phyloP scores from a whole-genome alignment of 2,329 filamentous ascomycete genomes.

The Xylaria sp. region DNA sequence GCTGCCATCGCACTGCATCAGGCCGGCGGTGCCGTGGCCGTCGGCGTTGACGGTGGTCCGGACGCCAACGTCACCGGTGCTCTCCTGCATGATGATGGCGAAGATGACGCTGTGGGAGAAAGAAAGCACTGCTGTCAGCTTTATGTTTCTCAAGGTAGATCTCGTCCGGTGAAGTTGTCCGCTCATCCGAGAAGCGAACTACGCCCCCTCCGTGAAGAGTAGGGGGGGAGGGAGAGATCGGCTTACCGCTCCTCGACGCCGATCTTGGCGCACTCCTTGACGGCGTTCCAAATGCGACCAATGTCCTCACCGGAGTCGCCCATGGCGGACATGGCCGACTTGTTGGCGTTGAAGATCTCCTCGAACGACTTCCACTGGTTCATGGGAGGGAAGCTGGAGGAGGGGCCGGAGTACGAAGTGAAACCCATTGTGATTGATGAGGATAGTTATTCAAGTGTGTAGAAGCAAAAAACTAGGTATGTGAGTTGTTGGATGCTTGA shows the following conservation, averaged over 20 bases:
- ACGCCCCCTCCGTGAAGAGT: not conserved
- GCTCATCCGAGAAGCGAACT: not conserved
- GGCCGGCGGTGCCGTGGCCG: conserved; percentile 39
- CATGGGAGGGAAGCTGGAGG: conserved; percentile 38
- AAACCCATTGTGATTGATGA: conserved; percentile 22
- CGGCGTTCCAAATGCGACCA: conserved; percentile 39
- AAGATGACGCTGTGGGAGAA: conserved; percentile 39
- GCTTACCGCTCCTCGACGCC: conserved; percentile 37
- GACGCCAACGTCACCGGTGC: conserved; percentile 43
- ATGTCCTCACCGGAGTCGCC: conserved; percentile 39
- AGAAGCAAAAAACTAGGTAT: not conserved
- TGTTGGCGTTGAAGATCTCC: conserved; percentile 41
- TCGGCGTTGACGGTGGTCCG: conserved; percentile 40
- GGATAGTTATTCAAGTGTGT: conserved; percentile 1
- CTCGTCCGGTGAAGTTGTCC: too few relatives aligned
- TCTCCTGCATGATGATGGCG: conserved; percentile 47
- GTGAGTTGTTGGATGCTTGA: conserved; percentile 5
- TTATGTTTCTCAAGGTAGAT: too few relatives aligned
- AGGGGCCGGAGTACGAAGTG: conserved; percentile 28
- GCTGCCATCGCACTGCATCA: conserved; percentile 44
- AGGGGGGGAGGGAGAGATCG: not conserved
- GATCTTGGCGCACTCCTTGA: conserved; percentile 35
- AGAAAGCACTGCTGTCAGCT: conserved; percentile 17
- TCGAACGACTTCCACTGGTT: conserved; percentile 40
- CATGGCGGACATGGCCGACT: conserved; percentile 35